Percentiles rank a stretch among this genome's conserved stretches.
Conservation (phyloP, 2,329 filamentous ascomycete genomes). For the Botrytis cinerea region DNA sequence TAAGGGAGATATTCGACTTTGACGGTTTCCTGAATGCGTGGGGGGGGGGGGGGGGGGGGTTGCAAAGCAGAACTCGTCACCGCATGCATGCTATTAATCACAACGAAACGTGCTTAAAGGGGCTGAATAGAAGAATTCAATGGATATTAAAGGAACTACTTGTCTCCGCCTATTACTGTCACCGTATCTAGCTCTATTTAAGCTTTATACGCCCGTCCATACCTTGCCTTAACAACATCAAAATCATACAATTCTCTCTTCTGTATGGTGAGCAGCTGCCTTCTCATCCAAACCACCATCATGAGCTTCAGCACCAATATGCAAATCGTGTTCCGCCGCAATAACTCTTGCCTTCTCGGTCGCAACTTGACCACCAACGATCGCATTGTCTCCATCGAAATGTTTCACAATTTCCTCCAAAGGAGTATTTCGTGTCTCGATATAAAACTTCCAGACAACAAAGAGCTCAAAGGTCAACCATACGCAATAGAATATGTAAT, state of each 20-base stretch:
- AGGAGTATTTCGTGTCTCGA: conserved; percentile 48
- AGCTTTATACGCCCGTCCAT: neutral
- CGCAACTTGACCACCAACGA: conserved; percentile 25
- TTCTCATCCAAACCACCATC: conserved; percentile 17
- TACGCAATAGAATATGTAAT: conserved; percentile 48
- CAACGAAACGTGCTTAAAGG: neutral
- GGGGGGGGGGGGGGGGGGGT: neutral
- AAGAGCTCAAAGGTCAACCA: conserved; percentile 38
- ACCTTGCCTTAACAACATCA: neutral
- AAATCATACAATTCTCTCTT: conserved; percentile 17
- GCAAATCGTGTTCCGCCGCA: conserved; percentile 22
- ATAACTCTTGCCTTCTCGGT: conserved; percentile 25
- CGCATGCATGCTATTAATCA: neutral
- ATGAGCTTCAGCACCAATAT: conserved; percentile 8
- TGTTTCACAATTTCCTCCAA: conserved; percentile 50
- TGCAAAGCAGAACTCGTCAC: neutral
- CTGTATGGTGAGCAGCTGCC: conserved; percentile 13
- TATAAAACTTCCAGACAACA: conserved; percentile 42
- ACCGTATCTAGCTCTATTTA: neutral
- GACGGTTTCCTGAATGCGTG: neutral
- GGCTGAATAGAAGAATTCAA: neutral
- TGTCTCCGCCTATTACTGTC: conserved; percentile 4
- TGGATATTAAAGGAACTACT: neutral
- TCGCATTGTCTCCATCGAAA: conserved; percentile 48
- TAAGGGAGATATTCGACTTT: neutral